Conservation (phyloP, 371 early-diverging fungal species). For the Actinomucor elegans region DNA sequence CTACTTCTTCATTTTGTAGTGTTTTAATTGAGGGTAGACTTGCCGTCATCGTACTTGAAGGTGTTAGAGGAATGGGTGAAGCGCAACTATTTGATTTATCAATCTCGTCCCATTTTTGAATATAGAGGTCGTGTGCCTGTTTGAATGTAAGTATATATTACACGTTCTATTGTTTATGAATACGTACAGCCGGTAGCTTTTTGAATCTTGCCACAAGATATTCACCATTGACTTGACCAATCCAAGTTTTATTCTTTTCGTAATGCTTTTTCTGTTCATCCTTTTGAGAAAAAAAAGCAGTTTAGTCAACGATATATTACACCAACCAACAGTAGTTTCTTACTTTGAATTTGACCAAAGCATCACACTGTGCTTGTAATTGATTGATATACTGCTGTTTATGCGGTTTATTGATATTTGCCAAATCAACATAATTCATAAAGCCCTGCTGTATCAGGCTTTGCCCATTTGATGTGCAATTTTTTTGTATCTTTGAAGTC, state of each 20-base stretch:
- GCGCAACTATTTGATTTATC: constrained; percentile 17
- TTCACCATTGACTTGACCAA: constrained; percentile 18
- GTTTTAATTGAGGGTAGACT: no score
- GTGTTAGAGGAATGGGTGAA: constrained; percentile 19
- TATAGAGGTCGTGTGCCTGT: constrained; percentile 20
- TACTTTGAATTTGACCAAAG: constrained; percentile 14
- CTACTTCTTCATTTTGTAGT: not conserved
- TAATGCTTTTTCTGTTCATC: constrained; percentile 19
- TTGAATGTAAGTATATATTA: not conserved
- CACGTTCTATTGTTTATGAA: not conserved
- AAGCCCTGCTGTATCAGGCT: constrained; percentile 13
- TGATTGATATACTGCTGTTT: constrained; percentile 6
- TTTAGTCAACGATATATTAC: no score
- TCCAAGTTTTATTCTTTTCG: constrained; percentile 21
- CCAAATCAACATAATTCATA: constrained; percentile 17
- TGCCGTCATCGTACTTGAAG: no score
- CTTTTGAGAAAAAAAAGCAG: constrained; percentile 1
- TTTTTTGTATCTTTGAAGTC: constrained; percentile 4
- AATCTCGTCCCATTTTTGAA: constrained; percentile 32
- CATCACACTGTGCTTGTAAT: constrained; percentile 12
- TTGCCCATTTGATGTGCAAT: constrained; percentile 2
- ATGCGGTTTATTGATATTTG: constrained; percentile 1
- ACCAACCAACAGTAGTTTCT: not conserved
- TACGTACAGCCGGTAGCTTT: constrained; percentile 18
- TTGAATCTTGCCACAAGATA: constrained; percentile 18